A percentile compares a stretch with the other conserved stretches of the same genome.
These are phyloP conservation scores for Fraxinus greggii DNA, from an alignment of 305 asterid genomes.

Conservation along the genomic window DNA sequence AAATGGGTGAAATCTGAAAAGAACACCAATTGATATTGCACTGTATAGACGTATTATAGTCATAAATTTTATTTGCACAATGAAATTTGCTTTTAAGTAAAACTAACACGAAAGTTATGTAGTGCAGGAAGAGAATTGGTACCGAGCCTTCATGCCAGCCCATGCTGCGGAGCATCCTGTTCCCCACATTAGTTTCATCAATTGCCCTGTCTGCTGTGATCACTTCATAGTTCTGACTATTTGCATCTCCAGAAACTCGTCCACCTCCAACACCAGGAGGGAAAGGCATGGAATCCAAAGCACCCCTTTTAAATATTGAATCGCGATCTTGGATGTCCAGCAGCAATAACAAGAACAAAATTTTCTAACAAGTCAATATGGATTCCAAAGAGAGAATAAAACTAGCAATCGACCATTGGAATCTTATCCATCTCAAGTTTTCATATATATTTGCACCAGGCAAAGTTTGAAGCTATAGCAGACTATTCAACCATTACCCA, in stretches of 20 bases:
- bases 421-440: conserved; percentile 44
- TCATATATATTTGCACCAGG: conserved; percentile 35
- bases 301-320: conserved; percentile 66
- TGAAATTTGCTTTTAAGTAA: neutral
- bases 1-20: neutral
- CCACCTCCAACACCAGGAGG: conserved; percentile 99
- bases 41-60: neutral
- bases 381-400: conserved; percentile 38
- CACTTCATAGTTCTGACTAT: conserved; percentile 75
- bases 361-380: conserved; percentile 73
- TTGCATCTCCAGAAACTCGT: conserved; percentile 63
- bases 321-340: conserved; percentile 77
- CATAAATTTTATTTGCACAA: conserved; percentile 8
- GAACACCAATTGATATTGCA: neutral
- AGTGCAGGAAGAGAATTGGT: conserved; percentile 61
- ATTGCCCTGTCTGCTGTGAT: conserved; percentile 86
- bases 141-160: conserved; percentile 99
- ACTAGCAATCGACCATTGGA: conserved; percentile 65
- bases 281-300: conserved; percentile 86
- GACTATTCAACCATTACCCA: conserved; percentile 37
- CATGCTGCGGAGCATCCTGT: conserved; percentile 98
- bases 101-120: conserved; percentile 13
- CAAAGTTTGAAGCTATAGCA: conserved; percentile 42
- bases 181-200: conserved; percentile 93
- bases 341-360: conserved; percentile 57